Evolutionary conservation across 768 basidiomycete genomes (phyloP).

Genomic region (Amanita rimosa): DNA sequence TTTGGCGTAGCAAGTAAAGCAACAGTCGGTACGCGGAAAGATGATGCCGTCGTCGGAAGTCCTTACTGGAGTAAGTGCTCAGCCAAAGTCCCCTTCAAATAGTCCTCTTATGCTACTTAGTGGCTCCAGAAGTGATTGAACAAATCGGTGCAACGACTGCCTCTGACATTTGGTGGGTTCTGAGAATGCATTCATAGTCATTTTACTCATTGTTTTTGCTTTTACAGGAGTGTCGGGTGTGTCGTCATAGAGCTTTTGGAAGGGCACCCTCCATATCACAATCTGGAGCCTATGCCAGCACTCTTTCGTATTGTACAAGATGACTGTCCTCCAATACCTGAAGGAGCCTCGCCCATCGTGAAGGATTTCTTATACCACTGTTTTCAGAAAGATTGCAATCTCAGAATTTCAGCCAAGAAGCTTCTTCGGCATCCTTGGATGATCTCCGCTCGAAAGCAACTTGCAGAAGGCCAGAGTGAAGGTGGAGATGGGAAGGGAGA

Average conservation of each 20-base stretch:
- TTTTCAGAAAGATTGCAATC: slow-evolving; percentile 95
- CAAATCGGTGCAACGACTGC: slow-evolving; percentile 95
- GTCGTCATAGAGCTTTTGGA: slow-evolving; percentile 94
- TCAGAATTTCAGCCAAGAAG: slow-evolving; percentile 91
- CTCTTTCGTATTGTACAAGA: slow-evolving; percentile 98
- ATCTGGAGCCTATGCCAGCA: slow-evolving; percentile 95
- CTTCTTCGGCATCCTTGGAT: slow-evolving; percentile 94
- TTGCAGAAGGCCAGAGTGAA: slow-evolving; percentile 29
- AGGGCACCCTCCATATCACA: slow-evolving; percentile 91
- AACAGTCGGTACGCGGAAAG: slow-evolving; percentile 52
- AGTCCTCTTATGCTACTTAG: slow-evolving; percentile 22
- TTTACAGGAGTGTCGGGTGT: slow-evolving; percentile 77
- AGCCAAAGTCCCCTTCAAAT: not conserved
- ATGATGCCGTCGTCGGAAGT: slow-evolving; percentile 92
- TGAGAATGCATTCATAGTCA: not conserved
- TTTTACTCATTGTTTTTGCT: slow-evolving; percentile 2
- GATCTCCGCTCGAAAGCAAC: slow-evolving; percentile 70
- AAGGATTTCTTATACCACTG: slow-evolving; percentile 96
- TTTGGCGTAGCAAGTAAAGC: slow-evolving; percentile 90
- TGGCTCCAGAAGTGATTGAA: slow-evolving; percentile 99
- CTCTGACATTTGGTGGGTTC: slow-evolving; percentile 77
- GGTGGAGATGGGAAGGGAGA: slow-evolving; percentile 21
- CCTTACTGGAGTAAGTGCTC: slow-evolving; percentile 89
- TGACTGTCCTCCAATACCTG: slow-evolving; percentile 93
- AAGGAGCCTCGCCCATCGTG: slow-evolving; percentile 88